phyloP scores from a whole-genome alignment of 495 filamentous ascomycete genomes.

The Penicillium ochrochloron region DNA sequence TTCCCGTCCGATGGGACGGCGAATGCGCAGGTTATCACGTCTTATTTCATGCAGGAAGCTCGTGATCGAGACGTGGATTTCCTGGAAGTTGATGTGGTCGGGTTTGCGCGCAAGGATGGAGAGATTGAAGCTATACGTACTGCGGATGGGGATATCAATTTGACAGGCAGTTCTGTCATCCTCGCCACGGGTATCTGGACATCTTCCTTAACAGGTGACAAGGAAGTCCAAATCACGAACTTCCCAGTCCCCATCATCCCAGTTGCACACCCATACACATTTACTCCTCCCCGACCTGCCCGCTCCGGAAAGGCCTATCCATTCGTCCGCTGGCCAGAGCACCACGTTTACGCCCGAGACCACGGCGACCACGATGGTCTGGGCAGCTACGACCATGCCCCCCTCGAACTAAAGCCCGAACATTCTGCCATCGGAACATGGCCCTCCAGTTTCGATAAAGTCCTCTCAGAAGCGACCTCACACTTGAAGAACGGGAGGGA shows the following conservation, averaged over 20 bases:
- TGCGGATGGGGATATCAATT: conserved; percentile 25
- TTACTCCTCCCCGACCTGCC: conserved; percentile 22
- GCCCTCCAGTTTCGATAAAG: conserved; percentile 31
- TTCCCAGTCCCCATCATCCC: conserved; percentile 38
- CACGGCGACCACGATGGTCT: conserved; percentile 39
- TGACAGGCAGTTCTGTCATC: conserved; percentile 30
- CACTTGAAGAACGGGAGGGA: conserved; percentile 20
- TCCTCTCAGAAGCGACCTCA: conserved; percentile 31
- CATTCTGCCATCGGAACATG: conserved; percentile 35
- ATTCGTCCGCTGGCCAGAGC: conserved; percentile 40
- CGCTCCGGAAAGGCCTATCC: conserved; percentile 25
- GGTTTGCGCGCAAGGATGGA: conserved; percentile 5
- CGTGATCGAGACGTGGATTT: conserved; percentile 29
- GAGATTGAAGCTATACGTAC: conserved; percentile 23
- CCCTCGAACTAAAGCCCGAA: conserved; percentile 27
- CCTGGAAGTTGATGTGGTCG: conserved; percentile 30
- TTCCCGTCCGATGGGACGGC: conserved; percentile 40
- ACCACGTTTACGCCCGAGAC: conserved; percentile 43
- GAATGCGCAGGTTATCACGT: conserved; percentile 30
- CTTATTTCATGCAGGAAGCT: conserved; percentile 42
- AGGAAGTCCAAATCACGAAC: conserved; percentile 5
- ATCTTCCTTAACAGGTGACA: conserved; percentile 19
- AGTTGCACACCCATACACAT: conserved; percentile 44
- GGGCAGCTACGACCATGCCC: conserved; percentile 40
- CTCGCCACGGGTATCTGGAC: conserved; percentile 44